phyloP scores from a whole-genome alignment of 768 basidiomycete genomes.

The Rhizopogon salebrosus region DNA sequence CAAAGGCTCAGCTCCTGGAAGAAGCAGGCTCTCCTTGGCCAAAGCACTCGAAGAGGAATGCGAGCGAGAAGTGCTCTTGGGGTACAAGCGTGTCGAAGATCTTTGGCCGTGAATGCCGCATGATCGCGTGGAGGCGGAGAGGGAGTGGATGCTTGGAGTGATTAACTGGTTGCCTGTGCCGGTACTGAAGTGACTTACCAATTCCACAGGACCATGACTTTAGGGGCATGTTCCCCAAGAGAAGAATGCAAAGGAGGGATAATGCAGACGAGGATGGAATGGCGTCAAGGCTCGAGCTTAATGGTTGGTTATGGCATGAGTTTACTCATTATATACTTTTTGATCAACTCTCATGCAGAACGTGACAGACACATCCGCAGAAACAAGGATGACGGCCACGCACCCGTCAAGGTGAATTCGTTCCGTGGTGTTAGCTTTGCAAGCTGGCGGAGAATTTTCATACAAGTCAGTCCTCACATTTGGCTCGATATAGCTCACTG shows the following conservation, averaged over 20 bases:
- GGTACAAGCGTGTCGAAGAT: constrained; percentile 56
- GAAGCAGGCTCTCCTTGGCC: constrained; percentile 47
- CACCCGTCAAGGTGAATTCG: constrained; percentile 44
- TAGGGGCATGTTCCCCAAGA: constrained; percentile 62
- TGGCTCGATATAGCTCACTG: constrained; percentile 2
- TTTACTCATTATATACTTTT: neutral
- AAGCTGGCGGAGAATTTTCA: constrained; percentile 79
- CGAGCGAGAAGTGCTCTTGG: constrained; percentile 57
- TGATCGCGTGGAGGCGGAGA: constrained; percentile 42
- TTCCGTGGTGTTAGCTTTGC: constrained; percentile 83
- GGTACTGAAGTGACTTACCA: neutral
- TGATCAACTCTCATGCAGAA: constrained; percentile 31
- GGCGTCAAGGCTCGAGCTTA: constrained; percentile 68
- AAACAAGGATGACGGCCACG: constrained; percentile 35
- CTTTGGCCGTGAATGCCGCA: constrained; percentile 54
- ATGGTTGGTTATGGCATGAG: constrained; percentile 41
- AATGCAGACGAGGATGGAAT: constrained; percentile 68
- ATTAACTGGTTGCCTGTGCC: constrained; percentile 25
- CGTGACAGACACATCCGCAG: constrained; percentile 56
- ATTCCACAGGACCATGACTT: constrained; percentile 46
- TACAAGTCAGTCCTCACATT: constrained; percentile 55
- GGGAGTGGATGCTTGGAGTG: constrained; percentile 79
- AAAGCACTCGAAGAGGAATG: constrained; percentile 59
- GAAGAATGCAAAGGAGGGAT: constrained; percentile 33
- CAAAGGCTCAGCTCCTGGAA: constrained; percentile 32